Evolutionary conservation across 2,329 filamentous ascomycete species (phyloP), one percentile per base, ranked within the genome.

Genomic region (Chaetothyriales sp.): DNA sequence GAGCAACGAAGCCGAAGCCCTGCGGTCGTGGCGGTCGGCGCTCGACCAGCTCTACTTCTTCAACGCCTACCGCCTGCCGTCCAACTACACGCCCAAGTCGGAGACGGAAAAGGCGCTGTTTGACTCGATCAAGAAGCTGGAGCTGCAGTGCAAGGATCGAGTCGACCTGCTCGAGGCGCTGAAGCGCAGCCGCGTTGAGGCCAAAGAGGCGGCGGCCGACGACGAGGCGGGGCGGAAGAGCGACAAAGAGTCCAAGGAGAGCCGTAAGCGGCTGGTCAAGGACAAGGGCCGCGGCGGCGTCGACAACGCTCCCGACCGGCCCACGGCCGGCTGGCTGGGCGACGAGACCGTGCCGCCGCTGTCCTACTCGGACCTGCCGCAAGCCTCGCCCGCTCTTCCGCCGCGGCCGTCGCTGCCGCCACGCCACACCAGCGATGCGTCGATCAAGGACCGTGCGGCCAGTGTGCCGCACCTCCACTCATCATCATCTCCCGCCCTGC

Each of bases 101-200:
- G 87, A 94, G 68, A 94, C 87, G 1, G 90, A 97, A 65, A 84
- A 80, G 62, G 83, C 87, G 2, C 70, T 97, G 52, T 77, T 86
- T 51, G 85, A 92, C 51, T 94, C 89, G 47, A 70, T 97, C 54
- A 80, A 81, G 53, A 78, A 89, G 62, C 77, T 97, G 63, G 89
- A 97, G 65, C 66, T 89, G 56, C 90, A 95, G 69, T 95, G 89
- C 68, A 90, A 92, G 67, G 90, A 97, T 69, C 80, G 89, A 47
- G 87, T 95, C 48, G 88, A 95, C 65, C 73, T 97, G 33, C 75
- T 97, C 5, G 85, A 92, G 64, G 85, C 89, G 5, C 71, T 97
- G 52, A 80, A 82, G 55, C 73, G 85, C 57, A 84, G 80, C 61
- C 71, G 78, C 29, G 70, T 75, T 55, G 66, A 69, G 28, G 61